Evolutionary conservation across 2,329 filamentous ascomycete genomes (phyloP), one percentile per base, ranked within the genome.

Genomic region (Scopulariopsis brevicaulis): DNA sequence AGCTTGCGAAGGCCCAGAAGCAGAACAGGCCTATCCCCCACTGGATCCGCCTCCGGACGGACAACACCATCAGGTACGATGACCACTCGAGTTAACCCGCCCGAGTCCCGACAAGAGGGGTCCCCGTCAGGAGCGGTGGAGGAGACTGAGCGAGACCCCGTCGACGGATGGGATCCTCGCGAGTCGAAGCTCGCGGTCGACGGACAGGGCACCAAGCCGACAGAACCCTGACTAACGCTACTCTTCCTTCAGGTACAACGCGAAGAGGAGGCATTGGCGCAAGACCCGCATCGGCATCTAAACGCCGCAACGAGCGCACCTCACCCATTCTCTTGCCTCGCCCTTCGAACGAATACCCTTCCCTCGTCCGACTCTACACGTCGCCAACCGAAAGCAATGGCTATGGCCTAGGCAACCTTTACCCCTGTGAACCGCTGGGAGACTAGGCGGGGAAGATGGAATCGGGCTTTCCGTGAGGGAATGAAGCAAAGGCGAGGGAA

Each of bases 1-100:
- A 99, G 94, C 91, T 99, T 83, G 94, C 94, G 76, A 96, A 93
- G 85, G 94, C 94, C 76, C 93, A 97, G 85, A 97, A 96, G 87
- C 93, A 97, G 85, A 99, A 99, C 88, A 89, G 94, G 77, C 94
- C 94, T 70, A 96, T 99, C 77, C 94, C 94, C 67, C 94, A 99
- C 85, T 99, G 94, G 94, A 97, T 99, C 77, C 89, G 94, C 76
- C 86, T 99, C 74, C 88, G 93, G 77, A 97, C 94, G 72, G 88
- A 86, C 79, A 99, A 99, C 87, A 96, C 92, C 80, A 96, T 99
- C 83, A 89, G 93, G 94, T 99, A 90, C 80, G 87, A 79, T 65
- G 59, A 56, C 52, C 43, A 55, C 37, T 48, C 40, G 7, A 50
- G n/a, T 11, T 20, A 22, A 50, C 18, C 46, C 46, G 5, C 7